These are phyloP conservation scores for Aspergillus taichungensis DNA, from an alignment of 495 filamentous ascomycete genomes.

Conservation along the genomic window DNA sequence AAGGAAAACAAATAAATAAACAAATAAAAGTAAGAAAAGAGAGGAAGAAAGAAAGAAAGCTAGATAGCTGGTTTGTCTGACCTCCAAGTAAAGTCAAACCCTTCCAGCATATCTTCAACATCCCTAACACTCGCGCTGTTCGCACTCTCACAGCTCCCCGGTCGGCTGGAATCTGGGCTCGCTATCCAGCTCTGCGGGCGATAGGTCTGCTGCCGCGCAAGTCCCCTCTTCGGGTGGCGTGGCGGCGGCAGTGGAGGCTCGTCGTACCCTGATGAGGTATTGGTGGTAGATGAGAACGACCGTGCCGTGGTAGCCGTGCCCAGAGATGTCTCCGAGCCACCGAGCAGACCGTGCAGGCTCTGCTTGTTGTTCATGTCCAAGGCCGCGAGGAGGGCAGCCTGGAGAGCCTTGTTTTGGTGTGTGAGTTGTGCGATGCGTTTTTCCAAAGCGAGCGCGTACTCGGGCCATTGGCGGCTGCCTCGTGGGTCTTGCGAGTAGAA, in stretches of 20 bases:
- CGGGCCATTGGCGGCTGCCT: slow-evolving; percentile 8
- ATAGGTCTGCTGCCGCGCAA: background rate
- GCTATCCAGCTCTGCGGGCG: slow-evolving; percentile 30
- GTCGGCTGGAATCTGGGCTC: slow-evolving; percentile 9
- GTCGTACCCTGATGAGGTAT: slow-evolving; percentile 7
- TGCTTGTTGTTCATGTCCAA: slow-evolving; percentile 26
- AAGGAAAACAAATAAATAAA: background rate
- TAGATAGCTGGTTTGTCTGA: slow-evolving; percentile 20
- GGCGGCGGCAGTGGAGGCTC: background rate
- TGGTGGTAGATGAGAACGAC: slow-evolving; percentile 13
- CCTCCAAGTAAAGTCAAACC: slow-evolving; percentile 29
- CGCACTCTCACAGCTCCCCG: slow-evolving; percentile 10
- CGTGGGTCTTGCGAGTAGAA: slow-evolving; percentile 17
- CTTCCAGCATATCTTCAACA: slow-evolving; percentile 32
- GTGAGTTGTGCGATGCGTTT: slow-evolving; percentile 33
- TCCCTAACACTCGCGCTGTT: slow-evolving; percentile 19
- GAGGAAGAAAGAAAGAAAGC: background rate
- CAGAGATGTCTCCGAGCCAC: slow-evolving; percentile 14
- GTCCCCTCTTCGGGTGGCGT: background rate
- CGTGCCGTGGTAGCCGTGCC: slow-evolving; percentile 10
- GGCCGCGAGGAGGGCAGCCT: slow-evolving; percentile 35
- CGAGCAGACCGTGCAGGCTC: slow-evolving; percentile 17
- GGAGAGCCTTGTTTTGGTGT: slow-evolving; percentile 38
- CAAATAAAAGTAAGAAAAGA: background rate
- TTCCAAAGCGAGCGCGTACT: slow-evolving; percentile 20